phyloP scores from a whole-genome alignment of 2,329 filamentous ascomycete genomes.

The Colletotrichum godetiae region DNA sequence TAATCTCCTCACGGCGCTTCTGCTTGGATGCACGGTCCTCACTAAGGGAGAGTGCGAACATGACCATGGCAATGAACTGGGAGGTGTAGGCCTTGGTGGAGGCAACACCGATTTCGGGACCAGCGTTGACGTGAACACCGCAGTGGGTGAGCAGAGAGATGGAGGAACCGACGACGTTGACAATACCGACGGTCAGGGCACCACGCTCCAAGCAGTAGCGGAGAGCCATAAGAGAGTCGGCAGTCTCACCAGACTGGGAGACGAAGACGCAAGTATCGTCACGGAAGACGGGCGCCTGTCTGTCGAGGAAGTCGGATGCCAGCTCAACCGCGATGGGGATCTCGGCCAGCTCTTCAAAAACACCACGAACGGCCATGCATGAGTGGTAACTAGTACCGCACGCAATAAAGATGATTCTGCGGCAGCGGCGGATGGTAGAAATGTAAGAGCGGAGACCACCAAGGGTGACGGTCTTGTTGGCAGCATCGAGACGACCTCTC shows the following conservation, averaged over 20 bases:
- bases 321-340: constrained; percentile 98
- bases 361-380: constrained; percentile 98
- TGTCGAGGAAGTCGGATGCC: constrained; percentile 97
- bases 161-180: constrained; percentile 98
- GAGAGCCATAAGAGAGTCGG: constrained; percentile 95
- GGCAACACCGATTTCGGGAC: constrained; percentile 97
- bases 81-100: constrained; percentile 99
- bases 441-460: constrained; percentile 98
- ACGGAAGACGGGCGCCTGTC: constrained; percentile 97
- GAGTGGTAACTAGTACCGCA: constrained; percentile 99
- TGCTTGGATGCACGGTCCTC: constrained; percentile 97
- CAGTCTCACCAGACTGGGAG: constrained; percentile 98
- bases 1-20: constrained; percentile 92
- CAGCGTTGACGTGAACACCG: constrained; percentile 99
- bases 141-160: constrained; percentile 99
- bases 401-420: constrained; percentile 98
- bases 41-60: constrained; percentile 96
- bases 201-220: constrained; percentile 98
- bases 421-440: constrained; percentile 93
- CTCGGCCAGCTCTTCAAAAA: constrained; percentile 97
- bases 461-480: constrained; percentile 94
- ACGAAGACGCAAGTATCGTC: constrained; percentile 99
- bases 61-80: constrained; percentile 99
- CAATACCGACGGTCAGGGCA: constrained; percentile 95
- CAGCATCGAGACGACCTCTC: constrained; percentile 95